phyloP scores from a whole-genome alignment of 129 eudicot species.

The Heracleum sosnowskyi region DNA sequence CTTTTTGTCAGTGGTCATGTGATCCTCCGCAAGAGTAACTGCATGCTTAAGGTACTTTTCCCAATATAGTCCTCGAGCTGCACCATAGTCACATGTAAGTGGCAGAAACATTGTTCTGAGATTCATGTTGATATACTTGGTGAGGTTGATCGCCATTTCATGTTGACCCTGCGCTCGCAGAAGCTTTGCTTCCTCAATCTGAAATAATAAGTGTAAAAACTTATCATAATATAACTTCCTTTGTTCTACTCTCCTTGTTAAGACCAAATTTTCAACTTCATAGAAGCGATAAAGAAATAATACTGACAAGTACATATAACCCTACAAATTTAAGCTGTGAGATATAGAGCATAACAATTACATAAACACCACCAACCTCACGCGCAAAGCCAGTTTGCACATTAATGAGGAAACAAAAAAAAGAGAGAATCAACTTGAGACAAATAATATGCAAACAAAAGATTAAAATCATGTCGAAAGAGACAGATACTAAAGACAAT shows the following conservation, averaged over 20 bases:
- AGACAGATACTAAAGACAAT: no score
- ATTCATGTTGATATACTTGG: constrained; percentile 53
- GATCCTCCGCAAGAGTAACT: constrained; percentile 59
- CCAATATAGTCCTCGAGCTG: constrained; percentile 91
- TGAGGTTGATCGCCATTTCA: constrained; percentile 94
- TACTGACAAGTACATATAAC: neutral
- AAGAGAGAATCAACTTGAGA: neutral
- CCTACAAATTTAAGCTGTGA: neutral
- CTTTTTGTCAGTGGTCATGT: constrained; percentile 34
- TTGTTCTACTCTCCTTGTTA: neutral
- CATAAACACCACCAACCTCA: neutral
- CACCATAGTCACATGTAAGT: constrained; percentile 22
- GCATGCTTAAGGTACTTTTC: constrained; percentile 93
- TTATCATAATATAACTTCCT: neutral
- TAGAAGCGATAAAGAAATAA: neutral
- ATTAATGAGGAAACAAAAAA: neutral
- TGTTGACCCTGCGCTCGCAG: constrained; percentile 93
- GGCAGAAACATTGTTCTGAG: neutral
- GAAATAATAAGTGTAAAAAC: constrained; percentile 12
- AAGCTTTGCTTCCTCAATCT: constrained; percentile 98
- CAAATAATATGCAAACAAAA: neutral
- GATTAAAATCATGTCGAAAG: neutral
- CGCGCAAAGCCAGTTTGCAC: neutral
- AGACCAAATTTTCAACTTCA: neutral
- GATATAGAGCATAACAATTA: neutral